phyloP scores from a whole-genome alignment of 2,329 filamentous ascomycete genomes.

The Neopestalotiopsis clavispora region DNA sequence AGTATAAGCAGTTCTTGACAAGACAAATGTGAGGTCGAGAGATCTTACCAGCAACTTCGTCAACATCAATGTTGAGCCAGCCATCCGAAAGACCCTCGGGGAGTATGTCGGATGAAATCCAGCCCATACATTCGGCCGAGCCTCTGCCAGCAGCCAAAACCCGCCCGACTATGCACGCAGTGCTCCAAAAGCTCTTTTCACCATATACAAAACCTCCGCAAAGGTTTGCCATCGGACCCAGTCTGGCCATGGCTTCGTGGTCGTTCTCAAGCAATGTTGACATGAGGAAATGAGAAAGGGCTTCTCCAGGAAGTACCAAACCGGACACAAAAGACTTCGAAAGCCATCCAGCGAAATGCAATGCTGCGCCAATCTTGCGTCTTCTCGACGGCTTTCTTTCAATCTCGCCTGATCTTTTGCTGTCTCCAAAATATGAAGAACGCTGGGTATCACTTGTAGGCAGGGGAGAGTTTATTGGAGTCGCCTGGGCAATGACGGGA shows the following conservation, averaged over 20 bases:
- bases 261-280: constrained; percentile 70
- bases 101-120: constrained; percentile 66
- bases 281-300: constrained; percentile 67
- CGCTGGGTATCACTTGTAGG: constrained; percentile 41
- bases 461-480: constrained; percentile 46
- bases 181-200: constrained; percentile 73
- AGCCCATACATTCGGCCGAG: constrained; percentile 70
- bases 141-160: constrained; percentile 67
- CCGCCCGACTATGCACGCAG: constrained; percentile 66
- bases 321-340: constrained; percentile 72
- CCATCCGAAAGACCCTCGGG: constrained; percentile 58
- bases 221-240: constrained; percentile 66
- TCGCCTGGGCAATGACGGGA: constrained; percentile 45
- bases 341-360: constrained; percentile 68
- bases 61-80: constrained; percentile 63
- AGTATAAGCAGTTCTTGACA: constrained; percentile 16
- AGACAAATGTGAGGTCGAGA: not conserved
- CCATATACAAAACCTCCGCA: constrained; percentile 68
- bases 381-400: constrained; percentile 46
- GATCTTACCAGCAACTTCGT: constrained; percentile 55
- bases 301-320: constrained; percentile 67
- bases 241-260: constrained; percentile 57
- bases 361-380: constrained; percentile 59
- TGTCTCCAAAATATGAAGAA: constrained; percentile 52
- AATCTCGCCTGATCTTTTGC: constrained; percentile 31